Evolutionary conservation across 192 early-diverging fungal species (phyloP).

Genomic region (Gamsiella multidivaricata): DNA sequence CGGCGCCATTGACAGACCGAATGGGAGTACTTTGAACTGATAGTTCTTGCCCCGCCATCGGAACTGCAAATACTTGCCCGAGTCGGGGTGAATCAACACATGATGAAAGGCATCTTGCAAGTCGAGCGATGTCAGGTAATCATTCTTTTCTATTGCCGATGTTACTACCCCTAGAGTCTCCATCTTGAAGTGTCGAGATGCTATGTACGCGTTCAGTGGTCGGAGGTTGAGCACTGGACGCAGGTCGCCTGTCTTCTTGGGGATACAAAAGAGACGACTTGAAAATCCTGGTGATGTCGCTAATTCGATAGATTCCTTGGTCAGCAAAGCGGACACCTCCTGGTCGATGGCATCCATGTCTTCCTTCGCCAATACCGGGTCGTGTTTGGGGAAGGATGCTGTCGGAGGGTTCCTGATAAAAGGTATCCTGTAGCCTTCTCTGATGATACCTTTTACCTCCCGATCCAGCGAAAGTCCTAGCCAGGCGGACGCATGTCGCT

Average conservation of each 20-base stretch:
- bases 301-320: constrained; percentile 17
- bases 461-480: not conserved
- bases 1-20: constrained; percentile 34
- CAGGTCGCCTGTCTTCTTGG: constrained; percentile 23
- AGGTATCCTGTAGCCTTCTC: not conserved
- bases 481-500: not conserved
- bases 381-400: not conserved
- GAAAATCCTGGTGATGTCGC: constrained; percentile 17
- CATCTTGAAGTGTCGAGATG: constrained; percentile 14
- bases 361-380: constrained; percentile 2
- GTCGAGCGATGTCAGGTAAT: constrained; percentile 47
- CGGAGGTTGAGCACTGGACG: constrained; percentile 27
- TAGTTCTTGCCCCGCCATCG: constrained; percentile 34
- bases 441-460: not conserved
- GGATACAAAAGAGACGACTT: constrained; percentile 24
- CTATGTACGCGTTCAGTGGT: constrained; percentile 11
- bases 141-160: constrained; percentile 5
- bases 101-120: constrained; percentile 55
- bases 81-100: constrained; percentile 29
- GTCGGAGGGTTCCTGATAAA: not conserved
- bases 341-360: constrained; percentile 1
- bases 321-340: constrained; percentile 12
- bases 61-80: constrained; percentile 46
- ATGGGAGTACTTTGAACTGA: constrained; percentile 52
- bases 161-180: constrained; percentile 2